Evolutionary conservation across 2,329 filamentous ascomycete genomes (phyloP), one percentile per base, ranked within the genome.

Genomic region (Chaetoscypha palmicola): DNA sequence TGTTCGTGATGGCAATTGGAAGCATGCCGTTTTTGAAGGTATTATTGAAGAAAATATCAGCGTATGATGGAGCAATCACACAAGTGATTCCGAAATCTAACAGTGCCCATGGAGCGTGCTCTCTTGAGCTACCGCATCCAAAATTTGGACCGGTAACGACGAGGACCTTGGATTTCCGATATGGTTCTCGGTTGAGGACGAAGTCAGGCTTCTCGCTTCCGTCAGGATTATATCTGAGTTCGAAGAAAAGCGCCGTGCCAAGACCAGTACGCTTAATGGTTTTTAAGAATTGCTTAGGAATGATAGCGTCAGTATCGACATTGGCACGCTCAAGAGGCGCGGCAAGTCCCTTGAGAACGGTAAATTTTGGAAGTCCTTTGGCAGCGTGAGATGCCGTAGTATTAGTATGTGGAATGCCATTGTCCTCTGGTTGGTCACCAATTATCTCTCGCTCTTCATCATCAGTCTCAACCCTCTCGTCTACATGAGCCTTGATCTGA

Each of bases 1-100:
- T 67, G 64, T 91, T 79, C 23, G 74, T 69, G 61, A 97, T 84
- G 47, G 74, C 68, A 49, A 97, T 79, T 37, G 91, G 90, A 51
- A 97, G 73, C 92, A 97, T 97, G 70, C 91, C 91, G 71, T 98
- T 98, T 77, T 98, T 97, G 78, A 96, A 97, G n/a, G 86, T 92
- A 74, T 98, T 98, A 79, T 95, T 96, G 79, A 91, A 94, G 79
- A 96, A 96, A 66, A 98, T 98, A 62, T 94, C 88, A 46, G 84
- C 86, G 55, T 78, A 86, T n/a, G 85, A 90, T 1, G 88, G 87
- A 1, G 91, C 92, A 56, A 97, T 94, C 59, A 97, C 76, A 64
- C 84, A 91, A 63, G 84, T 87, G 70, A 98, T 95, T 55, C 92
- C 92, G 58, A 97, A 97, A 68, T 97, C 92, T 45, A 94, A 81